Evolutionary conservation across 2,329 filamentous ascomycete genomes (phyloP).

Genomic region (Penicillium aurantiogriseum): DNA sequence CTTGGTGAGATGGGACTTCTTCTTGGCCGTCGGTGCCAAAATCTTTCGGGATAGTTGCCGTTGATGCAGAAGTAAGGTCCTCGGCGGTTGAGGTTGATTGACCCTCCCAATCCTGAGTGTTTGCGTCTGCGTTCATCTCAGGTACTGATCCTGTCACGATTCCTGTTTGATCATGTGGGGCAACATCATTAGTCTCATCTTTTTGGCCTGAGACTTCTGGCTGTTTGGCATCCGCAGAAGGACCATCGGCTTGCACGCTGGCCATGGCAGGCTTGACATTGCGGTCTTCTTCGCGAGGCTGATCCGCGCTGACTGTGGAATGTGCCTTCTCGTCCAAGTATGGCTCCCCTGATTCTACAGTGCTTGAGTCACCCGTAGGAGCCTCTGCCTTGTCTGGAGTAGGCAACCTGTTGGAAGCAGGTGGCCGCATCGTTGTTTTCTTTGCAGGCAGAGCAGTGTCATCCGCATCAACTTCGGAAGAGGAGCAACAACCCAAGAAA

Average conservation of each 20-base stretch:
- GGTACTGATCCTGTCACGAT: constrained; percentile 14
- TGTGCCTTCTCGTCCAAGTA: constrained; percentile 42
- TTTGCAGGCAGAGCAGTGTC: constrained; percentile 47
- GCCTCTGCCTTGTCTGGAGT: constrained; percentile 42
- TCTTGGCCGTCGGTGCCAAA: constrained; percentile 44
- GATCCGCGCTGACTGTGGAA: constrained; percentile 31
- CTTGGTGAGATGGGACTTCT: constrained; percentile 40
- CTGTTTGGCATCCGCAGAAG: constrained; percentile 16
- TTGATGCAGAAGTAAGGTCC: constrained; percentile 50
- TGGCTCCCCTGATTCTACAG: constrained; percentile 40
- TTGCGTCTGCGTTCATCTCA: constrained; percentile 19
- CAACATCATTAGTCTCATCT: constrained; percentile 18
- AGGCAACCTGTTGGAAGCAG: constrained; percentile 37
- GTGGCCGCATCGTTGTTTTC: constrained; percentile 43
- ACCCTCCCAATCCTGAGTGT: constrained; percentile 20
- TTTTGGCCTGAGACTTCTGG: constrained; percentile 14
- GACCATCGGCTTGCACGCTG: constrained; percentile 39
- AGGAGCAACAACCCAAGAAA: constrained; percentile 51
- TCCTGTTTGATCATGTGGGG: constrained; percentile 2
- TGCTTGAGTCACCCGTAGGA: constrained; percentile 40
- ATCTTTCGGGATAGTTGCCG: constrained; percentile 42
- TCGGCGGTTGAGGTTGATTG: constrained; percentile 61
- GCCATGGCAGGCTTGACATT: constrained; percentile 34
- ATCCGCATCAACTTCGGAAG: constrained; percentile 46
- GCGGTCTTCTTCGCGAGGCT: constrained; percentile 30